Evolutionary conservation across 495 filamentous ascomycete genomes (phyloP).

Genomic region (Lineolata rhizophorae): DNA sequence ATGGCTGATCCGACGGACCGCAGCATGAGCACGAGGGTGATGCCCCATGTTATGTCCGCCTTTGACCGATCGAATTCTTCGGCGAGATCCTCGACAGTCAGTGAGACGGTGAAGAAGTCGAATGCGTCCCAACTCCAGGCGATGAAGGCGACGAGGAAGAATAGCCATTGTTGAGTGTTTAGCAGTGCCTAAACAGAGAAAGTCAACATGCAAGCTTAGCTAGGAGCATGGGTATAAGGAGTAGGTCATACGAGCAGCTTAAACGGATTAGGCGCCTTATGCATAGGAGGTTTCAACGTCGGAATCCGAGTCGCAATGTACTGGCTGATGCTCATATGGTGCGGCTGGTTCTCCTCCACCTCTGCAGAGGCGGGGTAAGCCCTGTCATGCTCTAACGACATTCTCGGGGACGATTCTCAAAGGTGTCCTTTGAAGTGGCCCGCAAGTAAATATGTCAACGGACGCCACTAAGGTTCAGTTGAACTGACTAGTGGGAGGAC

Average conservation of each 20-base stretch:
- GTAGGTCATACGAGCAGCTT: conserved; percentile 34
- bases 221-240: not conserved
- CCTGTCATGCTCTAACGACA: too few species aligned
- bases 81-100: conserved; percentile 49
- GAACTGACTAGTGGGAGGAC: too few species aligned
- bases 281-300: conserved; percentile 54
- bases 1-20: conserved; percentile 46
- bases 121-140: conserved; percentile 62
- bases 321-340: conserved; percentile 29
- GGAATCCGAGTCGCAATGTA: conserved; percentile 54
- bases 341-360: too few species aligned
- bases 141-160: conserved; percentile 37
- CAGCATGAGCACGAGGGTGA: conserved; percentile 69
- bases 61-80: conserved; percentile 40
- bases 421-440: too few species aligned
- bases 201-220: not conserved
- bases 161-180: conserved; percentile 61
- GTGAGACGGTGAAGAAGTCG: conserved; percentile 77
- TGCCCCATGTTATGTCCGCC: conserved; percentile 75
- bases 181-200: conserved; percentile 31
- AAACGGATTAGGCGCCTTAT: conserved; percentile 61
- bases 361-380: too few species aligned
- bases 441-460: too few species aligned
- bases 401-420: too few species aligned
- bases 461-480: too few species aligned